Evolutionary conservation across 202 grass and related monocot species (phyloP).

Genomic region (Brachypodium distachyon): DNA sequence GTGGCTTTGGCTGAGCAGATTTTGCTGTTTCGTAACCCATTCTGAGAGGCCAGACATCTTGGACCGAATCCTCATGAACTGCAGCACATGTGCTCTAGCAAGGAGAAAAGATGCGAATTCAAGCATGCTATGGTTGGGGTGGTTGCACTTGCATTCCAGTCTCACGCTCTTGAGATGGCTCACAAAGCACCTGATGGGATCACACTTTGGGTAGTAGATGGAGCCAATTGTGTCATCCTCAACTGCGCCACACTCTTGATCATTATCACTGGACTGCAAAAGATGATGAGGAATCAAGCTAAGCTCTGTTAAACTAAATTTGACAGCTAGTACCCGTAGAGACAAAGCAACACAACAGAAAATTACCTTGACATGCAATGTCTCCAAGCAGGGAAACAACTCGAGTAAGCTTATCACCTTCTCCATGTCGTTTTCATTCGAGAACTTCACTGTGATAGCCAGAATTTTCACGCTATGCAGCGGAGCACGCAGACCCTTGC

Average conservation of each 20-base stretch:
- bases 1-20: constrained; percentile 10
- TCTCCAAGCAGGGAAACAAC: constrained; percentile 17
- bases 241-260: too few species aligned
- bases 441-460: constrained; percentile 9
- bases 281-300: not conserved
- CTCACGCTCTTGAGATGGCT: constrained; percentile 26
- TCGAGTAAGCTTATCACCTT: constrained; percentile 11
- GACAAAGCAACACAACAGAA: not conserved
- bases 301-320: not conserved
- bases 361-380: constrained; percentile 30
- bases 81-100: constrained; percentile 18
- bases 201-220: not conserved
- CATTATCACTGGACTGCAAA: not conserved
- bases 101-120: constrained; percentile 27
- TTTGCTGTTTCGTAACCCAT: constrained; percentile 14
- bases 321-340: not conserved
- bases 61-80: constrained; percentile 29
- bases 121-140: not conserved
- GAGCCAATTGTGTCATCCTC: not conserved
- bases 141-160: constrained; percentile 2
- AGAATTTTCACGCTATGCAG: constrained; percentile 7
- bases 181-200: constrained; percentile 14
- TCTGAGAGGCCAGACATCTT: not conserved
- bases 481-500: not conserved
- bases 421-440: constrained; percentile 1